Conservation (phyloP, 306 rosid species). For the Bauhinia variegata region DNA sequence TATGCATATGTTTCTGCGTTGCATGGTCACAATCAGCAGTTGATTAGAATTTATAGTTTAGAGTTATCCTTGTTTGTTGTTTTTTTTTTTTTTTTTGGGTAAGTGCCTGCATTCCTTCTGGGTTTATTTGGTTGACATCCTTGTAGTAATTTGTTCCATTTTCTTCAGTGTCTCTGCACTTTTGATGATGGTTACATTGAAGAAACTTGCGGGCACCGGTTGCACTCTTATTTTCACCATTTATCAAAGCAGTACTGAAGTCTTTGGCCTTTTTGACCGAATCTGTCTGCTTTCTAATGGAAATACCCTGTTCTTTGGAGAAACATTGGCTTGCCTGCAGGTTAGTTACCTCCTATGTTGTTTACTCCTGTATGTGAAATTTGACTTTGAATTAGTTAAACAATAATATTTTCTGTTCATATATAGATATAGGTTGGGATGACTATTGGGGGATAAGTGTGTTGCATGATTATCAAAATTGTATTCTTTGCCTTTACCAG, state of each 20-base stretch:
- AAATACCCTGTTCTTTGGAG: slow-evolving; percentile 94
- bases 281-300: slow-evolving; percentile 99
- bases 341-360: slow-evolving; percentile 44
- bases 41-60: slow-evolving; percentile 23
- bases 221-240: slow-evolving; percentile 87
- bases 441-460: slow-evolving; percentile 2
- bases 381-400: slow-evolving; percentile 22
- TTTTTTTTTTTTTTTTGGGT: too few relatives aligned
- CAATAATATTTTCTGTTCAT: slow-evolving; percentile 8
- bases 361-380: slow-evolving; percentile 3
- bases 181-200: slow-evolving; percentile 98
- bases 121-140: slow-evolving; percentile 2
- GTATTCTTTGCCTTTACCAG: slow-evolving; percentile 2
- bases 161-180: slow-evolving; percentile 89
- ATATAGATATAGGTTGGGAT: slow-evolving; percentile 11
- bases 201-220: slow-evolving; percentile 96
- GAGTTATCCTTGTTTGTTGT: background rate
- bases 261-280: slow-evolving; percentile 96
- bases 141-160: slow-evolving; percentile 33
- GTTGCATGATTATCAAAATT: slow-evolving; percentile 5
- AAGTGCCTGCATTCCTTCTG: background rate
- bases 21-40: background rate
- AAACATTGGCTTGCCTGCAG: slow-evolving; percentile 98
- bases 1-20: too few relatives aligned
- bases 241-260: slow-evolving; percentile 98